Conservation (phyloP, 2,329 filamentous ascomycete species). For the Xylaria sp. region DNA sequence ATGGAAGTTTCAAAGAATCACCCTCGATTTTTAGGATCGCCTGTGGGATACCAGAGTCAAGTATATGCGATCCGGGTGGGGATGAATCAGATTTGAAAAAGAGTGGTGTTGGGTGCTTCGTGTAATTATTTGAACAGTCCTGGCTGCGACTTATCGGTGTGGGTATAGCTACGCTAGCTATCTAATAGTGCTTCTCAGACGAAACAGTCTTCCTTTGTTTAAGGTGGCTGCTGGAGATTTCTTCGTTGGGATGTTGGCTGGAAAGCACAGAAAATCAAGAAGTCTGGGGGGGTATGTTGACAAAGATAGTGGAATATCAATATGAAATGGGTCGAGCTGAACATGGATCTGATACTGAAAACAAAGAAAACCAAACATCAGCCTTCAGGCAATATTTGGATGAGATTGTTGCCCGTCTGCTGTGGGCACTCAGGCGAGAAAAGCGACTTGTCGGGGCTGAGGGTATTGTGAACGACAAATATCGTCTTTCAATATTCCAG, state of each 20-base stretch:
- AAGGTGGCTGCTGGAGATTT: slow-evolving; percentile 37
- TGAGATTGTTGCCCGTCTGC: slow-evolving; percentile 32
- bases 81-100: slow-evolving; percentile 16
- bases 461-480: slow-evolving; percentile 29
- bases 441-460: slow-evolving; percentile 26
- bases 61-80: slow-evolving; percentile 40
- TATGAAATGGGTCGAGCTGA: slow-evolving; percentile 36
- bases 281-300: slow-evolving; percentile 21
- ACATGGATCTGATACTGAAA: slow-evolving; percentile 30
- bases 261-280: slow-evolving; percentile 33
- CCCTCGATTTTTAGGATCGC: neutral
- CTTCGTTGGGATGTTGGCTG: slow-evolving; percentile 35
- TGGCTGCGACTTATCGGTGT: slow-evolving; percentile 29
- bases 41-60: slow-evolving; percentile 4
- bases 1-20: neutral
- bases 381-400: slow-evolving; percentile 36
- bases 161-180: slow-evolving; percentile 37
- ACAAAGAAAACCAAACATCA: slow-evolving; percentile 42
- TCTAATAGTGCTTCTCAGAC: slow-evolving; percentile 30
- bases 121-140: slow-evolving; percentile 28
- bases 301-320: slow-evolving; percentile 30
- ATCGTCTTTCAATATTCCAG: slow-evolving; percentile 33
- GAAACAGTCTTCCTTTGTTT: slow-evolving; percentile 43
- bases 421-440: slow-evolving; percentile 31
- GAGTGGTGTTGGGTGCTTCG: slow-evolving; percentile 31